Percentiles rank a stretch among this genome's conserved stretches.
Evolutionary conservation across 768 basidiomycete genomes (phyloP).

Genomic region (Mycena latifolia): DNA sequence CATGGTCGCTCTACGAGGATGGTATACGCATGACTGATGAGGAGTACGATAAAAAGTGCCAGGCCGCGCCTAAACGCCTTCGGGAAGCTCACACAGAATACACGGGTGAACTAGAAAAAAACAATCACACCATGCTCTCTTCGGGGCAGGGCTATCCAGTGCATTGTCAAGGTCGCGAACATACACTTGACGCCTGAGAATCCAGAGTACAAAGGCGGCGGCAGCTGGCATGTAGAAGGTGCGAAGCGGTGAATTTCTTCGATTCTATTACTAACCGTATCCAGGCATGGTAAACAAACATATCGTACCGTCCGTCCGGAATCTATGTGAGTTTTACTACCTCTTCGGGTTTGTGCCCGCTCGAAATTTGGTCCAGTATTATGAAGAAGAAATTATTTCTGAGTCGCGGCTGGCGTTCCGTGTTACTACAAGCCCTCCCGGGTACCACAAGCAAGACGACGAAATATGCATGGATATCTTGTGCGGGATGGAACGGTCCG

Average conservation of each 20-base stretch:
- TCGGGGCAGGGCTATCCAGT: conserved; percentile 40
- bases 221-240: conserved; percentile 51
- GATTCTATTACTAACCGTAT: not conserved
- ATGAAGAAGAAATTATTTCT: conserved; percentile 47
- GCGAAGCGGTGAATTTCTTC: not conserved
- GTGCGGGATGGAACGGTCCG: conserved; percentile 32
- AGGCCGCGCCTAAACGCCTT: too few species aligned
- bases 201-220: conserved; percentile 44
- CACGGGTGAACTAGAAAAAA: too few species aligned
- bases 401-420: too few species aligned
- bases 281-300: conserved; percentile 37
- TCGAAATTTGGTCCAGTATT: conserved; percentile 38
- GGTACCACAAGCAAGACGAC: conserved; percentile 37
- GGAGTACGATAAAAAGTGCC: too few species aligned
- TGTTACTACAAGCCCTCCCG: conserved; percentile 30
- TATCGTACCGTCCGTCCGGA: conserved; percentile 35
- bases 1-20: conserved; percentile 20
- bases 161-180: too few species aligned
- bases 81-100: too few species aligned
- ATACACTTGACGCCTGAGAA: conserved; percentile 45
- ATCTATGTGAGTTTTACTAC: conserved; percentile 39
- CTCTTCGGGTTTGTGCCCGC: conserved; percentile 22
- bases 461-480: conserved; percentile 24
- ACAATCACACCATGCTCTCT: conserved; percentile 27
- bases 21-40: too few species aligned